Percentiles rank a stretch among this genome's conserved stretches.
phyloP scores from a whole-genome alignment of 2,329 filamentous ascomycete genomes.

The Botryotinia globosa region DNA sequence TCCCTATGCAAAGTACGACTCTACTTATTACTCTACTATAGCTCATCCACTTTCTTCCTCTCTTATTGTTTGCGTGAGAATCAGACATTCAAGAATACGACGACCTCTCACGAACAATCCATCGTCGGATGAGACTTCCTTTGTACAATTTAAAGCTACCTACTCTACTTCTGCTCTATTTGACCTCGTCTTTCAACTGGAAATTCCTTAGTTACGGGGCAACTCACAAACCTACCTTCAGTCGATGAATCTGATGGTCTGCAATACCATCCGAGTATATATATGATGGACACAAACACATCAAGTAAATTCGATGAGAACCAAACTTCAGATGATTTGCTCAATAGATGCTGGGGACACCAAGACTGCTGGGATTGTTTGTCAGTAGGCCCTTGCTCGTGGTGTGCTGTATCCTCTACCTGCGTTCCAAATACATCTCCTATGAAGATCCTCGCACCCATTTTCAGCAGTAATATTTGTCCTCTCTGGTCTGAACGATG shows the following conservation, averaged over 20 bases:
- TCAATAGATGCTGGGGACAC: conserved; percentile 42
- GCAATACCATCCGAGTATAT: background rate
- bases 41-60: background rate
- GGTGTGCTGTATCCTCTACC: conserved; percentile 43
- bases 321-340: background rate
- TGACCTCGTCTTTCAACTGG: background rate
- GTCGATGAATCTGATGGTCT: background rate
- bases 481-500: conserved; percentile 50
- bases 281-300: background rate
- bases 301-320: background rate
- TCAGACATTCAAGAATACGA: background rate
- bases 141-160: background rate
- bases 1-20: background rate
- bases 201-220: background rate
- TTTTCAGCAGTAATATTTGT: conserved; percentile 50
- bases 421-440: conserved; percentile 52
- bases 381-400: conserved; percentile 32
- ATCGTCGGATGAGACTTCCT: background rate
- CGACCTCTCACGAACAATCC: background rate
- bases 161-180: background rate
- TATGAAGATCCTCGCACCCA: conserved; percentile 50
- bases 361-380: conserved; percentile 51
- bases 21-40: background rate
- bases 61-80: background rate
- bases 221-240: background rate